Evolutionary conservation across 2,329 filamentous ascomycete genomes (phyloP), one percentile per base, ranked within the genome.

Genomic region (Grosmannia clavigera): DNA sequence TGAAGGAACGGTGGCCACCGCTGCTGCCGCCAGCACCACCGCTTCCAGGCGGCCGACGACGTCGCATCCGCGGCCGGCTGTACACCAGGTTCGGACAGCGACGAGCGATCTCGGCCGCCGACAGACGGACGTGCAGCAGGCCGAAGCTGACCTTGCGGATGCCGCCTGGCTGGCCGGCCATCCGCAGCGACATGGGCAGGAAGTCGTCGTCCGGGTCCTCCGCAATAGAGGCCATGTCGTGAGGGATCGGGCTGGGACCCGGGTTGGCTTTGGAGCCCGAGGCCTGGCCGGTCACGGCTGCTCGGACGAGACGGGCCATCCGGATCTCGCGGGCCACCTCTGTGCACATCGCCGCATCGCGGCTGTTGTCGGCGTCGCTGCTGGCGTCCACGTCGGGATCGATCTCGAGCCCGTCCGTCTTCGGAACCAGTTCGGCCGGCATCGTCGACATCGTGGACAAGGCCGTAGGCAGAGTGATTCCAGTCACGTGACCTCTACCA

Each of bases 31-130:
- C 50, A 29, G 9, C 7, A 19, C 43, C n/a, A 12, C 43, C n/a
- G 19, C 10, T n/a, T 19, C n/a, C 48, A n/a, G 48, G 16, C 29
- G 27, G 9, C 14, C 27, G 27, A 55, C 70, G 66, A 61, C 65
- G 69, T 10, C 70, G 68, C 71, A 73, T 73, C 27, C 70, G 67
- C n/a, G 70, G 70, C 48, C 64, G 66, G 60, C 61, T 71, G 48
- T 65, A 66, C 38, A 73, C 70, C 33, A 72, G 65, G 31, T 71
- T 71, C 7, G 65, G 62, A 58, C 69, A 72, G 31, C 68, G 66
- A 58, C 70, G 51, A 1, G 70, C 70, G 22, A 66, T 67, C 25
- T 72, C 71, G 4, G 65, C 71, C 3, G 65, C 65, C 9, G 70
- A 68, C 29, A 67, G 61, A 4, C 64, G 66, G 54, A 68, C 69